These are phyloP conservation scores for Torulaspora gathmanii DNA, from an alignment of 805 yeast species.

Conservation along the genomic window DNA sequence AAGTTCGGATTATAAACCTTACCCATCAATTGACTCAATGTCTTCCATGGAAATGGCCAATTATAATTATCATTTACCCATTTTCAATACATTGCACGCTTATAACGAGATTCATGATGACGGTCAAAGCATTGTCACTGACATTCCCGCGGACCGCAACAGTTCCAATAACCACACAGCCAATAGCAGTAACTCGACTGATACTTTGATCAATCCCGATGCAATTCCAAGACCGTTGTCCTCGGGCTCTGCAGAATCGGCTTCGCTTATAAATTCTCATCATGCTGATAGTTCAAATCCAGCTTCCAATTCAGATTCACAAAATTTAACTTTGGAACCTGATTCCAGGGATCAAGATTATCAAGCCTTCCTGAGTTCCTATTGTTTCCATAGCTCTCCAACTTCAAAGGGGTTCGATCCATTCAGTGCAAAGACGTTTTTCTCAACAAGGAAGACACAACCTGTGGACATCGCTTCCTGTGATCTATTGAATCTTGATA, in stretches of 20 bases:
- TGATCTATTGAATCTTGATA: neutral
- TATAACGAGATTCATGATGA: constrained; percentile 17
- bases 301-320: neutral
- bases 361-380: constrained; percentile 26
- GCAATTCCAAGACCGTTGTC: constrained; percentile 10
- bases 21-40: constrained; percentile 10
- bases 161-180: neutral
- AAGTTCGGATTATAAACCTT: constrained; percentile 7
- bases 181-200: constrained; percentile 16
- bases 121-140: constrained; percentile 21
- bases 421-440: neutral
- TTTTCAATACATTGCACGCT: constrained; percentile 1
- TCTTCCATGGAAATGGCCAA: constrained; percentile 12
- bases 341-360: constrained; percentile 21
- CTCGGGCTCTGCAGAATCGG: constrained; percentile 8
- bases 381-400: constrained; percentile 26
- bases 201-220: constrained; percentile 18
- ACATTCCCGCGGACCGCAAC: constrained; percentile 16
- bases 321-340: neutral
- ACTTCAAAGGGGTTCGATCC: constrained; percentile 1
- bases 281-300: neutral
- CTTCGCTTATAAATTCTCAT: neutral
- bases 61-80: constrained; percentile 9
- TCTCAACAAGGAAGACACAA: neutral
- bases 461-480: neutral